Conservation (phyloP, 805 yeast genomes). For the Lipomyces sp. region DNA sequence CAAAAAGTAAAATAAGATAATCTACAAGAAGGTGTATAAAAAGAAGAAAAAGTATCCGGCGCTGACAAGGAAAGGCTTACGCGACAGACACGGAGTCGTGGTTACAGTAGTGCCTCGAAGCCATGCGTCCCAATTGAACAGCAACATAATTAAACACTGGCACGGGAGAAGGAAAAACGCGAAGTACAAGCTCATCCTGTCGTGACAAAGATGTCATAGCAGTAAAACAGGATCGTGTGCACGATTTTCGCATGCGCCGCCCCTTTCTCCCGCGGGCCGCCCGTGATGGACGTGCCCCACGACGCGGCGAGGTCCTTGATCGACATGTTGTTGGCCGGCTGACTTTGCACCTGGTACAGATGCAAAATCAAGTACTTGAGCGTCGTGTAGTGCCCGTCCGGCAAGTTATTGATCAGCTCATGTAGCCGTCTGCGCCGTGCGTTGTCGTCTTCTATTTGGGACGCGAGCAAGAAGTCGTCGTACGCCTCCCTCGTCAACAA, state of each 20-base stretch:
- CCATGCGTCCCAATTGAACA: too few relatives aligned
- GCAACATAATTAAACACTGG: too few relatives aligned
- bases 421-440: conserved; percentile 73
- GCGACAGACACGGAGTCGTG: too few relatives aligned
- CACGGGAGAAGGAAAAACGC: too few relatives aligned
- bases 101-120: too few relatives aligned
- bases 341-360: conserved; percentile 64
- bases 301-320: conserved; percentile 77
- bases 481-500: conserved; percentile 64
- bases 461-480: conserved; percentile 63
- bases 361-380: conserved; percentile 82
- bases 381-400: conserved; percentile 94
- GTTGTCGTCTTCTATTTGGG: conserved; percentile 59
- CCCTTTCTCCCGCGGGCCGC: conserved; percentile 63
- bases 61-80: too few relatives aligned
- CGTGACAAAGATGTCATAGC: neutral
- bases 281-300: conserved; percentile 90
- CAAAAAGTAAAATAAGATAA: too few relatives aligned
- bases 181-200: neutral
- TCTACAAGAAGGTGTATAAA: too few relatives aligned
- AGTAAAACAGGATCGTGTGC: conserved; percentile 64
- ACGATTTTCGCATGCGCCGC: conserved; percentile 72
- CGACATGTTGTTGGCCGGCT: conserved; percentile 72
- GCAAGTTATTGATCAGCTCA: conserved; percentile 80
- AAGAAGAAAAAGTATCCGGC: too few relatives aligned